phyloP scores from a whole-genome alignment of 768 basidiomycete genomes.

The Ephemerocybe angulata region DNA sequence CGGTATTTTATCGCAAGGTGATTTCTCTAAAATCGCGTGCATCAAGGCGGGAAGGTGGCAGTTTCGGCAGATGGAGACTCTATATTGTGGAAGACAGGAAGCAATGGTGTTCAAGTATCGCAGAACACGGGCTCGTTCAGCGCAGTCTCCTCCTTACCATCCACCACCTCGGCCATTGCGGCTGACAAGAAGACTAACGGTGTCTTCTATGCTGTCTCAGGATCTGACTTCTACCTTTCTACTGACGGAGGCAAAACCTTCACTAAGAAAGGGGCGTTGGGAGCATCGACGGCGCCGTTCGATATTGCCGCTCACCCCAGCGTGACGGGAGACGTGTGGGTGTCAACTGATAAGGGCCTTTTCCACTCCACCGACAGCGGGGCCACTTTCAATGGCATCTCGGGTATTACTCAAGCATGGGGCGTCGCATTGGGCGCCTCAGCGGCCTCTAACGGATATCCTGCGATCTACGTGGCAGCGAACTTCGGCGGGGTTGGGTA shows the following conservation, averaged over 20 bases:
- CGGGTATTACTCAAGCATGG: conserved; percentile 51
- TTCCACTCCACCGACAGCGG: conserved; percentile 58
- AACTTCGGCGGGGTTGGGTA: conserved; percentile 47
- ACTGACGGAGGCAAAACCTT: conserved; percentile 55
- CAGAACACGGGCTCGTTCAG: conserved; percentile 47
- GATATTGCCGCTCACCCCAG: conserved; percentile 54
- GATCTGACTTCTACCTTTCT: conserved; percentile 57
- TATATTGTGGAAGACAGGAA: conserved; percentile 52
- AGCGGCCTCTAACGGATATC: conserved; percentile 42
- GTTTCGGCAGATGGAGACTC: conserved; percentile 53
- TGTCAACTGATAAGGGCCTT: conserved; percentile 53
- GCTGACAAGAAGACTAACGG: conserved; percentile 58
- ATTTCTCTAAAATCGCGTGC: neutral
- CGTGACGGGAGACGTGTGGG: conserved; percentile 60
- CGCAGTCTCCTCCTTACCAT: conserved; percentile 49
- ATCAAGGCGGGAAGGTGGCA: conserved; percentile 37
- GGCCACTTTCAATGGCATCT: conserved; percentile 42
- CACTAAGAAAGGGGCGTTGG: conserved; percentile 38
- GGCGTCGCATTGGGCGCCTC: conserved; percentile 57
- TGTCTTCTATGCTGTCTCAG: conserved; percentile 58
- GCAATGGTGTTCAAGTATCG: conserved; percentile 51
- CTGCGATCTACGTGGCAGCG: conserved; percentile 54
- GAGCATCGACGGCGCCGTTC: conserved; percentile 43
- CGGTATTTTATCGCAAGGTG: conserved; percentile 5
- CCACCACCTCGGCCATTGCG: conserved; percentile 47